These are phyloP conservation scores for Phanerochaete sordida DNA, from an alignment of 768 basidiomycete species.

Conservation along the genomic window DNA sequence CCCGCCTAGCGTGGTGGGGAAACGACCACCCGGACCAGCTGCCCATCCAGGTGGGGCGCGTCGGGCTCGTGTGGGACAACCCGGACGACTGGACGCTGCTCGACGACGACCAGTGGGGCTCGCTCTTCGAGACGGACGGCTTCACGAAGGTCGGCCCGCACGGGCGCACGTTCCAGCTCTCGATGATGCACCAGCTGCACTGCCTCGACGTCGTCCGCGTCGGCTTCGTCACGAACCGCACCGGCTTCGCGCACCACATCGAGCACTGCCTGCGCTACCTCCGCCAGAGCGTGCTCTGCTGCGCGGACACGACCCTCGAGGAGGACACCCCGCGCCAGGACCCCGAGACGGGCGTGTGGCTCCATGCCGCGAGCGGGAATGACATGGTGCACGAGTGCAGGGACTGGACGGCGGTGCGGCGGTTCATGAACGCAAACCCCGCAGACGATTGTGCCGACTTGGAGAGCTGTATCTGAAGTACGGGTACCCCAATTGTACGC, in stretches of 20 bases:
- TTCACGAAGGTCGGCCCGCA: constrained; percentile 10
- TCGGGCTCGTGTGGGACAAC: neutral
- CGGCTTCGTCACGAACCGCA: constrained; percentile 14
- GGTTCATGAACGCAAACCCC: constrained; percentile 14
- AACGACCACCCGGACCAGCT: constrained; percentile 2
- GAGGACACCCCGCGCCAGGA: constrained; percentile 4
- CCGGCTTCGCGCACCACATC: constrained; percentile 15
- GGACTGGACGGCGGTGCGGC: constrained; percentile 18
- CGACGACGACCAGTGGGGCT: constrained; percentile 34
- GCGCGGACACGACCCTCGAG: constrained; percentile 27
- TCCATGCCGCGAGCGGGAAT: constrained; percentile 12
- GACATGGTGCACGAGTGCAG: constrained; percentile 15
- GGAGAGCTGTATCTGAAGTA: neutral
- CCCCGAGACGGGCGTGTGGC: constrained; percentile 2
- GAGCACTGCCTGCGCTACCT: constrained; percentile 27
- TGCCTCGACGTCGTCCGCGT: constrained; percentile 26
- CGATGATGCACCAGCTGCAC: constrained; percentile 27
- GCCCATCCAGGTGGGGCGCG: neutral
- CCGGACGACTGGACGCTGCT: constrained; percentile 15
- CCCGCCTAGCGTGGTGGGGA: neutral
- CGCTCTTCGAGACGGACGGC: constrained; percentile 22
- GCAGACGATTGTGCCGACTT: neutral
- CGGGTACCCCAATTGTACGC: too few relatives aligned
- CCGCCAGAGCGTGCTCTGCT: constrained; percentile 23
- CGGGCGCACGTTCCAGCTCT: constrained; percentile 18